These are phyloP conservation scores for Nakazawaea anatomiae DNA, from an alignment of 805 yeast genomes.

Conservation along the genomic window DNA sequence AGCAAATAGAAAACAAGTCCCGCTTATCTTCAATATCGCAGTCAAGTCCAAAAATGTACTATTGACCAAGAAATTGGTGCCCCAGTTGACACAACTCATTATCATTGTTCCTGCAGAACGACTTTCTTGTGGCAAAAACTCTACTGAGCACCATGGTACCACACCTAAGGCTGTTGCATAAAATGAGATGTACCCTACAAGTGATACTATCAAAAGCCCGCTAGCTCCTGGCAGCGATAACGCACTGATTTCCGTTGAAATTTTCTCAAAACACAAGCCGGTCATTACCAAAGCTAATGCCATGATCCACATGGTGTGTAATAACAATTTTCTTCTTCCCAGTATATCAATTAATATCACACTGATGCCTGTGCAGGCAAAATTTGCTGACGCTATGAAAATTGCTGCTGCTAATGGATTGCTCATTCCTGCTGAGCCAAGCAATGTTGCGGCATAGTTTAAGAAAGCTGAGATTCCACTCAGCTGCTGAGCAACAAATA, in stretches of 20 bases:
- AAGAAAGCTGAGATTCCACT: constrained; percentile 61
- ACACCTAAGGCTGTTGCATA: constrained; percentile 39
- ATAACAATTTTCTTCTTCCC: constrained; percentile 35
- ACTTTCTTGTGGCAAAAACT: constrained; percentile 34
- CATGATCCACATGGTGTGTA: constrained; percentile 36
- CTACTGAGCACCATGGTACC: constrained; percentile 40
- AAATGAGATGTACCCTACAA: constrained; percentile 31
- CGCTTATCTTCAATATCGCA: constrained; percentile 21
- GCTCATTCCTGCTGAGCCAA: constrained; percentile 41
- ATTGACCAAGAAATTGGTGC: constrained; percentile 30
- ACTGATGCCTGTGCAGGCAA: constrained; percentile 48
- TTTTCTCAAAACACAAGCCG: constrained; percentile 8
- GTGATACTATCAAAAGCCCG: constrained; percentile 22
- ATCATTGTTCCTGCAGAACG: constrained; percentile 36
- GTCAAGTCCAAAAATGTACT: constrained; percentile 28
- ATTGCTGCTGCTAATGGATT: constrained; percentile 55
- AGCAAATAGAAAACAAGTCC: constrained; percentile 29
- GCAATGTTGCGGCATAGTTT: constrained; percentile 56
- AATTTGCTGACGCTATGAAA: constrained; percentile 48
- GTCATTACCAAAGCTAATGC: constrained; percentile 27
- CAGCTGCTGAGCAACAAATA: constrained; percentile 52
- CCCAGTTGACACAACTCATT: constrained; percentile 38
- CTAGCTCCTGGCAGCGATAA: neutral
- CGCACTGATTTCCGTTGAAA: neutral
- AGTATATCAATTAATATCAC: constrained; percentile 41